phyloP scores from a whole-genome alignment of 2,329 filamentous ascomycete genomes.

The Apiospora saccharicola region DNA sequence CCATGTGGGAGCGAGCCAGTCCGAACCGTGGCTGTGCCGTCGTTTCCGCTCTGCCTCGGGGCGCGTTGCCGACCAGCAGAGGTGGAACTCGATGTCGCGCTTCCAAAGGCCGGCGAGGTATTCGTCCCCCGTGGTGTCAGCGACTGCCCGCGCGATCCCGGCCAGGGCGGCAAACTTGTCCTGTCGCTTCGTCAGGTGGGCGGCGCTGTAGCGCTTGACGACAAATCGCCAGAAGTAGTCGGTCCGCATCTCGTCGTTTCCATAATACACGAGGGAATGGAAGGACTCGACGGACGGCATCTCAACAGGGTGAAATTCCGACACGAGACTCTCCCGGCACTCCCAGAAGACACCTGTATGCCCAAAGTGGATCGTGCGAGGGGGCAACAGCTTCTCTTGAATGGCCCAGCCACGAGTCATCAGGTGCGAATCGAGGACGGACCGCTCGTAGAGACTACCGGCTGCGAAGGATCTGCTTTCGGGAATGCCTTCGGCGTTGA shows the following conservation, averaged over 20 bases:
- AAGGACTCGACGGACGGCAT: not conserved
- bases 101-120: conserved; percentile 23
- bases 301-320: not conserved
- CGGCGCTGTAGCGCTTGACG: not conserved
- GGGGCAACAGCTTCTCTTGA: conserved; percentile 14
- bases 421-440: not conserved
- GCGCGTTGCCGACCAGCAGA: not conserved
- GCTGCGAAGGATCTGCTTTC: not conserved
- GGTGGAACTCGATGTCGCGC: not conserved
- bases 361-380: conserved; percentile 10
- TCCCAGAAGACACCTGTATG: conserved; percentile 15
- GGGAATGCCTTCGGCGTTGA: not conserved
- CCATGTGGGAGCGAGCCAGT: conserved; percentile 4
- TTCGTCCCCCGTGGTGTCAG: not conserved
- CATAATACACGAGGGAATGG: not conserved
- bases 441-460: not conserved
- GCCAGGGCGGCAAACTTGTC: conserved; percentile 21
- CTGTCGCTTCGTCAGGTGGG: not conserved
- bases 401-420: not conserved
- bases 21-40: not conserved
- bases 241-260: not conserved
- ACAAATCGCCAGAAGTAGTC: not conserved
- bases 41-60: no score
- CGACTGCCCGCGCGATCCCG: conserved; percentile 6
- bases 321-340: not conserved